Evolutionary conservation across 2,329 filamentous ascomycete species (phyloP).

Genomic region (Simplicillium aogashimaense): DNA sequence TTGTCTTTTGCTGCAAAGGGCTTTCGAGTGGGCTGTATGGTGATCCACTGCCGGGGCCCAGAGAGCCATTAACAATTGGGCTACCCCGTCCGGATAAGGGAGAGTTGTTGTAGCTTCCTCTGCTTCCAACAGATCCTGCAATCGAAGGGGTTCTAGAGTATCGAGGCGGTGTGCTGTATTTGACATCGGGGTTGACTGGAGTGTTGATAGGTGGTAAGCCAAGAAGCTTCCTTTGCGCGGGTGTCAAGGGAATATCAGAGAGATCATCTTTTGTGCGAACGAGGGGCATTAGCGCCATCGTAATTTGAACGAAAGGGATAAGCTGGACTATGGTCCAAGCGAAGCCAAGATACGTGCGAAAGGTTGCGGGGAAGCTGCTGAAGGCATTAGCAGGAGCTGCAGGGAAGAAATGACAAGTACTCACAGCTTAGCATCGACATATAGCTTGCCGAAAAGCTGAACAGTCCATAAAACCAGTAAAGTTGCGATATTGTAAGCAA

Average conservation of each 20-base stretch:
- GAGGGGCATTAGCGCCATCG: conserved; percentile 61
- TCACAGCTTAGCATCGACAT: conserved; percentile 28
- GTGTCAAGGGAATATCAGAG: conserved; percentile 78
- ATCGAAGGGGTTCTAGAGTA: conserved; percentile 68
- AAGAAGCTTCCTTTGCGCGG: conserved; percentile 65
- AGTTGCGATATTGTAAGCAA: conserved; percentile 56
- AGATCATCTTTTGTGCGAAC: conserved; percentile 65
- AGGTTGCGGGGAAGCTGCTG: conserved; percentile 19
- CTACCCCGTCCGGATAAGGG: conserved; percentile 48
- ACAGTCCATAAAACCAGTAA: conserved; percentile 26
- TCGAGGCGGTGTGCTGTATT: conserved; percentile 75
- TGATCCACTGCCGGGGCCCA: conserved; percentile 28
- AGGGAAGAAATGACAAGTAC: conserved; percentile 9
- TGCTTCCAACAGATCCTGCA: conserved; percentile 51
- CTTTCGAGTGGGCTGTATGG: conserved; percentile 36
- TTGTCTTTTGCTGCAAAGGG: conserved; percentile 57
- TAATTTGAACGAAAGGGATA: conserved; percentile 61
- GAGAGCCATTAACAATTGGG: conserved; percentile 24
- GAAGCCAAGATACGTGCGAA: conserved; percentile 30
- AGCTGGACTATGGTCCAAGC: conserved; percentile 38
- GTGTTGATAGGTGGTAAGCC: conserved; percentile 61
- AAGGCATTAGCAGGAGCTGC: neutral
- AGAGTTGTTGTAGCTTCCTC: conserved; percentile 46
- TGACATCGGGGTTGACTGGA: conserved; percentile 55
- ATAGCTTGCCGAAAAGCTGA: conserved; percentile 22